phyloP scores from a whole-genome alignment of 352 stramenopile genomes.

The Pilasporangium apinafurcum region DNA sequence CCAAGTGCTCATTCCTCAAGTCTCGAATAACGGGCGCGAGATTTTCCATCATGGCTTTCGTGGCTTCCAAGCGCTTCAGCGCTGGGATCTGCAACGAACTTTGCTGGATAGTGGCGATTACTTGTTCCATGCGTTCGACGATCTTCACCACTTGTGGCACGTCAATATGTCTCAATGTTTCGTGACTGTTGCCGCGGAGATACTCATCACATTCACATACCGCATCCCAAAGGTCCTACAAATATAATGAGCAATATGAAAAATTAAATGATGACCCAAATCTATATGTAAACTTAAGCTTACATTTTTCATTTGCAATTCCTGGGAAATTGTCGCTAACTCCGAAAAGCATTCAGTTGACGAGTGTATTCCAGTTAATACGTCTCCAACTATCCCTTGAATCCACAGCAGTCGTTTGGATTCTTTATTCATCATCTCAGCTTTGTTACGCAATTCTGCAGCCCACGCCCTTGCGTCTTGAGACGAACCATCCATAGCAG shows the following conservation, averaged over 20 bases:
- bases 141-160: slow-evolving; percentile 27
- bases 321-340: slow-evolving; percentile 18
- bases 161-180: slow-evolving; percentile 38
- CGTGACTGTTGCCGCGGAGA: slow-evolving; percentile 17
- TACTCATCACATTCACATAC: slow-evolving; percentile 44
- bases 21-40: slow-evolving; percentile 50
- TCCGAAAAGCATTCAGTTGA: slow-evolving; percentile 27
- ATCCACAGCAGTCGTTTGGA: slow-evolving; percentile 21
- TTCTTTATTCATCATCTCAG: slow-evolving; percentile 14
- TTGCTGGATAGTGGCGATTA: slow-evolving; percentile 16
- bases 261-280: too few relatives aligned
- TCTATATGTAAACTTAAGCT: not conserved
- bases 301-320: slow-evolving; percentile 50
- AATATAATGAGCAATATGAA: not conserved
- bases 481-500: slow-evolving; percentile 19
- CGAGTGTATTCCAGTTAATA: slow-evolving; percentile 16
- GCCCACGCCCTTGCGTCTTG: slow-evolving; percentile 19
- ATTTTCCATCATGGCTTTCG: slow-evolving; percentile 35
- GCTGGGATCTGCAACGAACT: slow-evolving; percentile 9
- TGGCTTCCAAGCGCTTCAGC: slow-evolving; percentile 26
- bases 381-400: slow-evolving; percentile 33
- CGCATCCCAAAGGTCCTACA: slow-evolving; percentile 49
- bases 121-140: slow-evolving; percentile 8
- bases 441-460: slow-evolving; percentile 17
- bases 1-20: slow-evolving; percentile 46